Evolutionary conservation across 108 stramenopile genomes (phyloP).

Genomic region (Fistulifera solaris): DNA sequence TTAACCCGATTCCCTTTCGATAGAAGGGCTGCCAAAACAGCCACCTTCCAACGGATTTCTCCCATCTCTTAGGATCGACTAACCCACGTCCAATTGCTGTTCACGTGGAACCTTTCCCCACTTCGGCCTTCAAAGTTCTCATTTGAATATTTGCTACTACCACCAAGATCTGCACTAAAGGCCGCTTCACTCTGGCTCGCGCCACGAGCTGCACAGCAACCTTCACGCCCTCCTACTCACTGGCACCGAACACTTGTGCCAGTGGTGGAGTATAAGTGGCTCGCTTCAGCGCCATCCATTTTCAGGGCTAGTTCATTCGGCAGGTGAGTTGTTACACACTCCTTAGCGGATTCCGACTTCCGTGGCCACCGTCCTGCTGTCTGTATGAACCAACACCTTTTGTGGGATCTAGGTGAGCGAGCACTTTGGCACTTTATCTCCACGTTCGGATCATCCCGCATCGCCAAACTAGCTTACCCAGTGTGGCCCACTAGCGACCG

Average conservation of each 20-base stretch:
- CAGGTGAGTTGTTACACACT: constrained; percentile 87
- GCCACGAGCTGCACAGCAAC: constrained; percentile 65
- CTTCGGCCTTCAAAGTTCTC: constrained; percentile 91
- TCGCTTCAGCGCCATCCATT: constrained; percentile 97
- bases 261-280: constrained; percentile 47
- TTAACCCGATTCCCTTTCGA: constrained; percentile 91
- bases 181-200: constrained; percentile 88
- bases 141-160: constrained; percentile 96
- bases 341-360: constrained; percentile 93
- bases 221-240: constrained; percentile 33
- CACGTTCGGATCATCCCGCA: constrained; percentile 96
- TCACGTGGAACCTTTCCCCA: constrained; percentile 86
- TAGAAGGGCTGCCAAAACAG: constrained; percentile 74
- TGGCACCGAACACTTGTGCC: constrained; percentile 6
- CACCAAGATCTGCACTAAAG: constrained; percentile 95
- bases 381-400: constrained; percentile 97
- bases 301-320: constrained; percentile 90
- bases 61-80: constrained; percentile 90
- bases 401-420: constrained; percentile 96
- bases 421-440: constrained; percentile 94
- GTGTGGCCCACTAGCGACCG: constrained; percentile 93
- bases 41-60: constrained; percentile 78
- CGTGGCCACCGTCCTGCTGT: constrained; percentile 97
- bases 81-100: constrained; percentile 88
- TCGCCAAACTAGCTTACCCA: constrained; percentile 96